Percentiles rank a stretch among this genome's conserved stretches.
phyloP scores from a whole-genome alignment of 495 filamentous ascomycete species.

The Wilcoxina mikolae region DNA sequence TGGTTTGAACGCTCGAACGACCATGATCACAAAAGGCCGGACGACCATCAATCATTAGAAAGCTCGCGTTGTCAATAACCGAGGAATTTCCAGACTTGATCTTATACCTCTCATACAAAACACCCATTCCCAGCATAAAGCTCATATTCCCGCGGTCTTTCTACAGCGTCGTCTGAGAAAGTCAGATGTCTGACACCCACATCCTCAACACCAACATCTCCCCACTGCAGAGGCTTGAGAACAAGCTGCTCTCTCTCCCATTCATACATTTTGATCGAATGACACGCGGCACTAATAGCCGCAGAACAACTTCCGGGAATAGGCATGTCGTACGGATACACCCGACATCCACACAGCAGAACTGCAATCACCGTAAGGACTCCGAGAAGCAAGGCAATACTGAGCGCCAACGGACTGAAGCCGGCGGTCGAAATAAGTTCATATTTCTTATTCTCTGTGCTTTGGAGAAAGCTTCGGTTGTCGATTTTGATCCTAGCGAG shows the following conservation, averaged over 20 bases:
- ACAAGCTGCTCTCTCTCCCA: background rate
- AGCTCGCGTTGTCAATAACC: too few species aligned
- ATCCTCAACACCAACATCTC: background rate
- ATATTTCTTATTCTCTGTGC: too few species aligned
- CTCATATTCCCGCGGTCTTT: background rate
- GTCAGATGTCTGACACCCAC: conserved; percentile 2
- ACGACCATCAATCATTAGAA: too few species aligned
- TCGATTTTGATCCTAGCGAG: conserved; percentile 25
- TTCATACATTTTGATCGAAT: background rate
- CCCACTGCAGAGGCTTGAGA: background rate
- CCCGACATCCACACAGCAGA: background rate
- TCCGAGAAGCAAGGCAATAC: background rate
- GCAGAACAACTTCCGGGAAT: conserved; percentile 7
- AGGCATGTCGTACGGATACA: background rate
- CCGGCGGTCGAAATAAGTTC: background rate
- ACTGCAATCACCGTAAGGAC: background rate
- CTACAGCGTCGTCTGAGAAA: background rate
- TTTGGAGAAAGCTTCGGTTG: too few species aligned
- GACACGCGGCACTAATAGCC: conserved; percentile 13
- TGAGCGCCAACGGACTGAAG: background rate
- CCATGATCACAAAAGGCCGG: too few species aligned
- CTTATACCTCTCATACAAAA: too few species aligned
- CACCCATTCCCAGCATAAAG: background rate
- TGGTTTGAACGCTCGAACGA: too few species aligned
- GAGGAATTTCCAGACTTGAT: too few species aligned